These are phyloP conservation scores for Nasturtium officinale DNA, from an alignment of 345 rosid genomes.

Conservation along the genomic window DNA sequence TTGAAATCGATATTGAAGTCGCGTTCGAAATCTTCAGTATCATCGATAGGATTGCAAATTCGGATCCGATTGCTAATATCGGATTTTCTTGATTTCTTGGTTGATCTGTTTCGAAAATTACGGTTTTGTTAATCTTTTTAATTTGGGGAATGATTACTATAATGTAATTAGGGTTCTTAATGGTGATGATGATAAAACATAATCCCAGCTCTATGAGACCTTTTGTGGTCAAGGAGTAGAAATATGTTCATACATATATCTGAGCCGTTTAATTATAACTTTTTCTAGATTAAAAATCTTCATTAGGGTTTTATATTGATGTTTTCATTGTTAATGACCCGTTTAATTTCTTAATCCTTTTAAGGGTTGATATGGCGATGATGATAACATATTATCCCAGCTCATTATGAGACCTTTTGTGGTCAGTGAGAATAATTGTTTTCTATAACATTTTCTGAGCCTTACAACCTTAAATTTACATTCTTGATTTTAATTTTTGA, in stretches of 20 bases:
- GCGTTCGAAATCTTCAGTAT: neutral
- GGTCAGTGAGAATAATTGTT: constrained; percentile 47
- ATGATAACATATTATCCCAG: constrained; percentile 59
- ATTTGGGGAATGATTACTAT: too few species aligned
- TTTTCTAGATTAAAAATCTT: neutral
- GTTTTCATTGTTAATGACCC: too few species aligned
- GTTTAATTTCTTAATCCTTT: too few species aligned
- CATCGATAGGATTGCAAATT: neutral
- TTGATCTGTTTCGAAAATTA: neutral
- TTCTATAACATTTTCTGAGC: constrained; percentile 51
- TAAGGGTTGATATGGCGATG: constrained; percentile 40
- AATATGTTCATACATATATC: constrained; percentile 42
- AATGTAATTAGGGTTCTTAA: neutral
- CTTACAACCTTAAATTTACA: neutral
- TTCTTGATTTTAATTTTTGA: neutral
- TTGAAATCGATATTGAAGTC: too few species aligned
- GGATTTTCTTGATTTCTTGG: neutral
- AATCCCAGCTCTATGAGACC: constrained; percentile 50
- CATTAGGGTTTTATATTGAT: neutral
- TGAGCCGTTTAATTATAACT: constrained; percentile 3
- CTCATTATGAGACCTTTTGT: constrained; percentile 61
- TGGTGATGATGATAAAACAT: constrained; percentile 42
- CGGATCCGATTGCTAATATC: neutral
- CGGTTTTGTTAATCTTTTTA: neutral
- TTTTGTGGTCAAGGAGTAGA: constrained; percentile 43